Base-by-base conservation (phyloP, 805 yeast species). In the Candida vartiovaarae region DNA sequence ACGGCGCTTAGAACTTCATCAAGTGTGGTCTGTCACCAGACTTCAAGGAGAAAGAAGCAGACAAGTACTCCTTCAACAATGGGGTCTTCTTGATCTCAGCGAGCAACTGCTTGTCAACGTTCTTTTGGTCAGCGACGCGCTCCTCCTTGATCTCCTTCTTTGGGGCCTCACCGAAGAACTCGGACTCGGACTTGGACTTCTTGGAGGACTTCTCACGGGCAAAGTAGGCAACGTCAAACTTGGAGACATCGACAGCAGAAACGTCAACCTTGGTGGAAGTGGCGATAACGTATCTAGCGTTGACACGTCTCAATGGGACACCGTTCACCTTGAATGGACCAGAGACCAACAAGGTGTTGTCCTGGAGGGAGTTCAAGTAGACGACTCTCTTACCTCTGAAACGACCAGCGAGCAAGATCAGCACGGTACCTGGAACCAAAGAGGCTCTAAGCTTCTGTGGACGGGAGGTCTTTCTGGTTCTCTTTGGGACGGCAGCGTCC, bases 361-460 rank as follows among this genome's bases (percentile, higher is more conserved):
- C 98, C 76, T 89, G 96, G 68, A 93, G 81, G 73, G 84, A 75
- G 84, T 91, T 91, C 72, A 91, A 83, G 84, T 84, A 85, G 57
- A 91, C 98, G 64, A 93, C 99, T 78, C 98, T 90, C 87, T 91
- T 93, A 73, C 99, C 99, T 76, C 99, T 87, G 95, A 89, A 91
- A 76, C 96, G 88, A 71, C 99, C 99, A 65, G 98, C 97, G 70
- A 91, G 82, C 71, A 91, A 76, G 73, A 91, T 91, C 70, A 93
- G 79, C 61, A 91, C 97, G 67, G 97, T 85, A 72, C 99, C 99
- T 74, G 97, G 97, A 60, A 85, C 95, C 66, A 91, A 78, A 54
- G 96, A 84, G 65, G 95, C 79, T 75, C 98, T 89, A 73, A 93
- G 80, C 75, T 85, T 85, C 75, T 88, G 93, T 67, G 97, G 95